phyloP scores from a whole-genome alignment of 345 rosid genomes.

The Alliaria petiolata region DNA sequence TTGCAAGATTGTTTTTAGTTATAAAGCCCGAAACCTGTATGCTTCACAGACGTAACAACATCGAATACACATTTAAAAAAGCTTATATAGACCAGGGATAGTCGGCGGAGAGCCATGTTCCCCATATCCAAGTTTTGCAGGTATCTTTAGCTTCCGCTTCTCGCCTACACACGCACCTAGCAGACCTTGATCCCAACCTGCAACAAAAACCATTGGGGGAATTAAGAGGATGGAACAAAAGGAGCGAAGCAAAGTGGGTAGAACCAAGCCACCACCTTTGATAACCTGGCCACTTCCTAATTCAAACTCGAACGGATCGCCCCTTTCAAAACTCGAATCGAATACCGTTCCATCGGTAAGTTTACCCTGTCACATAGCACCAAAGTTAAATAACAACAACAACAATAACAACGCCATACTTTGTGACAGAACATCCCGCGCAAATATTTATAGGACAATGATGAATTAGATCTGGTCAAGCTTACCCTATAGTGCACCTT shows the following conservation, averaged over 20 bases:
- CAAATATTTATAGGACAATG: neutral
- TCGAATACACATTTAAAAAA: neutral
- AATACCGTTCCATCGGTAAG: slow-evolving; percentile 95
- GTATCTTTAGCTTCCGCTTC: slow-evolving; percentile 91
- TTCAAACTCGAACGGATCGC: slow-evolving; percentile 88
- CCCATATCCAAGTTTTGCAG: slow-evolving; percentile 91
- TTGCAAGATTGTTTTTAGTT: slow-evolving; percentile 5
- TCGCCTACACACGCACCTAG: slow-evolving; percentile 86
- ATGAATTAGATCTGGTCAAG: neutral
- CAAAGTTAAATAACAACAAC: neutral
- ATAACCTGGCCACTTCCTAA: slow-evolving; percentile 94
- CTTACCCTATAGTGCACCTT: slow-evolving; percentile 91
- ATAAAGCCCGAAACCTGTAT: neutral
- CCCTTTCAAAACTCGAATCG: slow-evolving; percentile 96
- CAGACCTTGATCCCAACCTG: slow-evolving; percentile 98
- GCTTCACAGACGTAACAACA: neutral
- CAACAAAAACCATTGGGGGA: neutral
- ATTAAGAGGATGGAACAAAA: neutral
- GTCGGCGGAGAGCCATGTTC: slow-evolving; percentile 91
- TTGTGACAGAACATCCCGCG: neutral
- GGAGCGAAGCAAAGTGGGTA: neutral
- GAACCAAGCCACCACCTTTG: slow-evolving; percentile 50
- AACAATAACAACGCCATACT: neutral
- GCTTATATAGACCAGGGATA: slow-evolving; percentile 60
- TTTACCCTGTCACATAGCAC: slow-evolving; percentile 55